Base-by-base conservation (phyloP, 306 rosid species). In the Sechiopsis laciniata region DNA sequence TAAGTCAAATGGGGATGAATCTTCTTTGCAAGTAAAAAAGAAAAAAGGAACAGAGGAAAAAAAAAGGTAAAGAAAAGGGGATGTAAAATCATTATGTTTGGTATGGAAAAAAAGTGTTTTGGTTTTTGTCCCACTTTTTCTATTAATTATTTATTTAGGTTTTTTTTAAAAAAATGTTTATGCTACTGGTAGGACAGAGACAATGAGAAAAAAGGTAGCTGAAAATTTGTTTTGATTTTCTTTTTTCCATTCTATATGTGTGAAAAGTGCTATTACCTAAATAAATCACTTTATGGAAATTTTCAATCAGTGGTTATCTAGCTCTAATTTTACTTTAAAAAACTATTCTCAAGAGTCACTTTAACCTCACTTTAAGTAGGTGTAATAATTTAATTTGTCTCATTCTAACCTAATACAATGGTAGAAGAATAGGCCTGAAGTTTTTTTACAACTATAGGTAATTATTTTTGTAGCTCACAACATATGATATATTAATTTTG, bases 11-110 rank as follows among this genome's bases (percentile, higher is more conserved):
- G 51, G 21, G n/a, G 53, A 54, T 16, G 52, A 72, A 54, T 72
- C 58, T 54, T 72, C 63, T 5, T 71, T 71, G 62, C 63, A 52
- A 53, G 26, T 26, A 54, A 10, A 53, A n/a, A 40, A 7, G 9
- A 4, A 63, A 8, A n/a, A n/a, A n/a, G n/a, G n/a, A n/a, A n/a
- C n/a, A n/a, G 29, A 26, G 2, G 29, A 26, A 26, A 42, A 40
- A 5, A 15, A 37, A 64, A 64, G n/a, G 2, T 17, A 64, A 64
- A 12, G 5, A 59, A 11, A 59, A 15, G 12, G 20, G 16, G 75
- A 45, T 72, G 75, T 72, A 72, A 72, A 72, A 72, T 72, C 52
- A 53, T 72, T 59, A 29, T 72, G 60, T 55, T 72, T 71, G 58
- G 64, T 72, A 72, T n/a, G 19, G 26, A 70, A 72, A 72, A 51